Evolutionary conservation across 371 early-diverging fungal species (phyloP).

Genomic region (Actinomucor elegans): DNA sequence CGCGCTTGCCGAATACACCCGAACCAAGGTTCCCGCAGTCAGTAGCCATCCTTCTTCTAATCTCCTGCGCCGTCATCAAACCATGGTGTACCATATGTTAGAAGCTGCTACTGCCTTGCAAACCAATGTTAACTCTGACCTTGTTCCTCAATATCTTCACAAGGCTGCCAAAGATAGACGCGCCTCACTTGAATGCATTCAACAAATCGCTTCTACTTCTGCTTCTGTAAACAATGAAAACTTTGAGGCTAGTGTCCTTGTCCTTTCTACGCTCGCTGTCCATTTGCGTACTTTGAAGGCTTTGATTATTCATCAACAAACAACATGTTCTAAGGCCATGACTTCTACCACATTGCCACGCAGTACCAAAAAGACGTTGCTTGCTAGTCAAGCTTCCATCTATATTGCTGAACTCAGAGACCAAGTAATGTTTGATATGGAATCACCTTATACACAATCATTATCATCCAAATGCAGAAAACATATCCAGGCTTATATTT

Average conservation of each 20-base stretch:
- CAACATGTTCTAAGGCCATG: neutral
- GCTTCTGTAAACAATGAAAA: conserved; percentile 5
- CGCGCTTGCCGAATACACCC: conserved; percentile 14
- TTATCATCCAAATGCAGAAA: conserved; percentile 15
- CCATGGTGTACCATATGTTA: conserved; percentile 20
- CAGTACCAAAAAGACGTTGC: neutral
- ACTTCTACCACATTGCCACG: neutral
- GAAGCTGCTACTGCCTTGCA: conserved; percentile 16
- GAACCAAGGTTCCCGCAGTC: conserved; percentile 1
- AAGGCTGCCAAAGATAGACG: conserved; percentile 20
- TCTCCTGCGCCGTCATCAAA: conserved; percentile 24
- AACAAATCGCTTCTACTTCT: conserved; percentile 18
- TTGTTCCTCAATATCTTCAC: conserved; percentile 13
- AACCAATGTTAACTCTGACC: neutral
- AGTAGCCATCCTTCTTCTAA: conserved; percentile 19
- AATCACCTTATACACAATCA: conserved; percentile 13
- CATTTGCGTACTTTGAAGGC: conserved; percentile 22
- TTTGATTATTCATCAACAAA: conserved; percentile 15
- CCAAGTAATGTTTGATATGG: conserved; percentile 19
- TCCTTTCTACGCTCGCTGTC: conserved; percentile 29
- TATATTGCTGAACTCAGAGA: conserved; percentile 26
- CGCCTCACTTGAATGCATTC: conserved; percentile 27
- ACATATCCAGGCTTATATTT: conserved; percentile 23
- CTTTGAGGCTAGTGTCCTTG: conserved; percentile 30
- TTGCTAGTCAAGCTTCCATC: conserved; percentile 11